Percentiles rank a stretch among this genome's conserved stretches.
Conservation (phyloP, 176 grass and related monocot species). For the Bolboschoenus planiculmis region DNA sequence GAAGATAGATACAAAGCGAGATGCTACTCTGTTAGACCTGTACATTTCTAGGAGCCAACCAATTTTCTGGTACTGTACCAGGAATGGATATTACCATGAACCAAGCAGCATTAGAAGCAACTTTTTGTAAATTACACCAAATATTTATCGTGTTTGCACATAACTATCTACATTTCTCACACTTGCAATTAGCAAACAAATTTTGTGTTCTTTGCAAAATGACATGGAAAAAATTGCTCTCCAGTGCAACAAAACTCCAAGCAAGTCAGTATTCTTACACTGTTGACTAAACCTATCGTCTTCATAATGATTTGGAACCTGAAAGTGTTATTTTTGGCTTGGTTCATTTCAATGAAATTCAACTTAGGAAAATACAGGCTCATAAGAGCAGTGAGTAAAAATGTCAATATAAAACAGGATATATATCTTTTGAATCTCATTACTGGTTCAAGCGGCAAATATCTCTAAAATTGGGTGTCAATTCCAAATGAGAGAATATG, state of each 20-base stretch:
- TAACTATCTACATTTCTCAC: background rate
- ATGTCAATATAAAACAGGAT: background rate
- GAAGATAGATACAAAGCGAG: background rate
- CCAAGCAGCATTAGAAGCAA: background rate
- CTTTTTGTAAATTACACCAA: background rate
- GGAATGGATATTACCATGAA: background rate
- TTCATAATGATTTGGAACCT: background rate
- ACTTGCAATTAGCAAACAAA: background rate
- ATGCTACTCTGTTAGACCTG: background rate
- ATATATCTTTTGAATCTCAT: background rate
- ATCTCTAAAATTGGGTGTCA: background rate
- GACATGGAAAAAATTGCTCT: background rate
- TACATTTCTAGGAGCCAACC: background rate
- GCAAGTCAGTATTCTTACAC: background rate
- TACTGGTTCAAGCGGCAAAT: background rate
- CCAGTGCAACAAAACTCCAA: background rate
- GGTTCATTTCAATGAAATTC: background rate
- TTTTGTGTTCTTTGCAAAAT: background rate
- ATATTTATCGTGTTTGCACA: background rate
- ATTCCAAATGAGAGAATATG: background rate
- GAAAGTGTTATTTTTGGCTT: background rate
- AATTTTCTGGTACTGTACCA: background rate
- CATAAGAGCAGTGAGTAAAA: background rate
- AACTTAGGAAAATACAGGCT: background rate
- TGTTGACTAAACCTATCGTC: background rate